These are phyloP conservation scores for Wickerhamiella kurtzmanii DNA, from an alignment of 805 yeast genomes.

Conservation along the genomic window DNA sequence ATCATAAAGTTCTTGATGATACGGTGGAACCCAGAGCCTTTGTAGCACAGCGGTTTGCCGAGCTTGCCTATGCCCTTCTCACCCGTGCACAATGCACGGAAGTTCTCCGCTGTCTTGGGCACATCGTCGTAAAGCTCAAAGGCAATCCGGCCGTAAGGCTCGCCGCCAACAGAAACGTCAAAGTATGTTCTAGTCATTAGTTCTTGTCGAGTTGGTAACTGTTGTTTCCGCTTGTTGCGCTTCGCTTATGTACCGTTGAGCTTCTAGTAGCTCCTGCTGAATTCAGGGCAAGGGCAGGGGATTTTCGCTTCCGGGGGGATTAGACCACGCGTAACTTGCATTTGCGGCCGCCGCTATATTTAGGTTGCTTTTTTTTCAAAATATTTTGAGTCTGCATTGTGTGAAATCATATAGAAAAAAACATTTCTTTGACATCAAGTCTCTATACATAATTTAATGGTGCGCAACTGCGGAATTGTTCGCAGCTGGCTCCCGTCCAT, in stretches of 20 bases:
- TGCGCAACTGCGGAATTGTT: no score
- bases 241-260: background rate
- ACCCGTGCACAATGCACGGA: constrained; percentile 79
- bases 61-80: constrained; percentile 53
- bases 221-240: background rate
- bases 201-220: no score
- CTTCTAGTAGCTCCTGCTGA: background rate
- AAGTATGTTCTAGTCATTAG: constrained; percentile 23
- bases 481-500: constrained; percentile 14
- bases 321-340: no score
- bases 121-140: constrained; percentile 59
- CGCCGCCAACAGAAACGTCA: constrained; percentile 64
- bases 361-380: background rate
- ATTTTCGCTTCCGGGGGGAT: background rate
- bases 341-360: no score
- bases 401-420: background rate
- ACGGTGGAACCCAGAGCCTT: constrained; percentile 85
- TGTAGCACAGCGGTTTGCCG: constrained; percentile 60
- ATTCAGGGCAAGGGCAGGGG: background rate
- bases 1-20: constrained; percentile 78
- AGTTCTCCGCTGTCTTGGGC: constrained; percentile 83
- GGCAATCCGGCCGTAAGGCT: constrained; percentile 58
- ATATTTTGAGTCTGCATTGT: background rate
- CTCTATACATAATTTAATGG: no score
- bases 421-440: no score